Evolutionary conservation across 805 yeast genomes (phyloP).

Genomic region (Candida quercuum): DNA sequence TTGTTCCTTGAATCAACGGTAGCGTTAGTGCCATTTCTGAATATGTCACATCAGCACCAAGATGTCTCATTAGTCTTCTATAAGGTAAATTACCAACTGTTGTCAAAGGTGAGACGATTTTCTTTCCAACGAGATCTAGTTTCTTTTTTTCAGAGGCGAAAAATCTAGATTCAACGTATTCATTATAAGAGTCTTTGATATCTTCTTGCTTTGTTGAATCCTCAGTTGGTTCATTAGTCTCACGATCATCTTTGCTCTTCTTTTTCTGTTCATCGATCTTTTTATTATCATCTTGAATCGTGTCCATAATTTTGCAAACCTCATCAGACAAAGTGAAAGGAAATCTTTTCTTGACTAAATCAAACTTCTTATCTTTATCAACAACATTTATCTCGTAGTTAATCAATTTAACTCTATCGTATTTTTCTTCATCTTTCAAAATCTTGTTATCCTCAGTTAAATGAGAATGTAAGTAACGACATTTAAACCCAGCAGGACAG

Average conservation of each 20-base stretch:
- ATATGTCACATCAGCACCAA: conserved; percentile 92
- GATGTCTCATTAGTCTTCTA: conserved; percentile 82
- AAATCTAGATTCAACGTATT: conserved; percentile 74
- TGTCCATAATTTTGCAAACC: conserved; percentile 60
- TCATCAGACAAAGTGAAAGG: conserved; percentile 52
- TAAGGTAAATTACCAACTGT: conserved; percentile 97
- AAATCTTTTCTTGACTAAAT: conserved; percentile 46
- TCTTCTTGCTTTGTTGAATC: conserved; percentile 18
- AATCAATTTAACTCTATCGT: conserved; percentile 29
- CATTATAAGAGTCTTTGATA: conserved; percentile 34
- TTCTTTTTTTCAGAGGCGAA: conserved; percentile 77
- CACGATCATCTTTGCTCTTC: conserved; percentile 18
- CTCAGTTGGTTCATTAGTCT: conserved; percentile 24
- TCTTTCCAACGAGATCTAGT: conserved; percentile 62
- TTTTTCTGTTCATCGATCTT: conserved; percentile 30
- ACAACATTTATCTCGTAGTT: conserved; percentile 42
- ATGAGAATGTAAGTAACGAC: conserved; percentile 86
- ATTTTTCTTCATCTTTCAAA: not conserved
- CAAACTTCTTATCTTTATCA: conserved; percentile 31
- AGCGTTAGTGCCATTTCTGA: conserved; percentile 90
- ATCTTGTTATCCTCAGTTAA: conserved; percentile 41
- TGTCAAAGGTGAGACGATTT: conserved; percentile 91
- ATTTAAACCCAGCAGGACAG: conserved; percentile 89
- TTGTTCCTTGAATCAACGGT: conserved; percentile 84
- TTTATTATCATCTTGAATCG: conserved; percentile 37